Evolutionary conservation across 139 green algal species (phyloP).

Genomic region (Nannochloris sp.): DNA sequence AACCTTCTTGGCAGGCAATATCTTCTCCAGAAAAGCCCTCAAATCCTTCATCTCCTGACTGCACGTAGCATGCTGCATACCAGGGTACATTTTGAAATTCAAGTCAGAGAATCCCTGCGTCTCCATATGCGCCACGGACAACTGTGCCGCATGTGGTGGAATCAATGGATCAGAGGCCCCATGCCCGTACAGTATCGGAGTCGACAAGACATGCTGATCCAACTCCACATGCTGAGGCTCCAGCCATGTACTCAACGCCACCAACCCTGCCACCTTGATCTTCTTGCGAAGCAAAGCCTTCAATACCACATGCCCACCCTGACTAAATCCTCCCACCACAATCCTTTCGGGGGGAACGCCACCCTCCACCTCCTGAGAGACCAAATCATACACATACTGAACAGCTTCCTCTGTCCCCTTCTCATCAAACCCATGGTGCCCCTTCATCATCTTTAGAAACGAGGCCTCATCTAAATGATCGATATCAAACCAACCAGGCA

Average conservation of each 20-base stretch:
- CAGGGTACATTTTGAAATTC: constrained; percentile 23
- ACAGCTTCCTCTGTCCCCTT: constrained; percentile 23
- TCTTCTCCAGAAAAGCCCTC: constrained; percentile 13
- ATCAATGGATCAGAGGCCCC: constrained; percentile 30
- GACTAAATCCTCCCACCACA: constrained; percentile 29
- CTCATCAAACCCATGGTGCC: constrained; percentile 9
- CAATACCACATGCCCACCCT: constrained; percentile 36
- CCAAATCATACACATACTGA: constrained; percentile 13
- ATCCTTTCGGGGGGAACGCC: constrained; percentile 31
- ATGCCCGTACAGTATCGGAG: constrained; percentile 33
- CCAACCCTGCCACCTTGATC: constrained; percentile 27
- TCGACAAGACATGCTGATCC: not conserved
- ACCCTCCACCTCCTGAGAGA: constrained; percentile 25
- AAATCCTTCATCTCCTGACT: constrained; percentile 30
- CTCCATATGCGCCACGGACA: constrained; percentile 13
- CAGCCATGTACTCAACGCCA: constrained; percentile 36
- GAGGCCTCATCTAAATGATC: constrained; percentile 12
- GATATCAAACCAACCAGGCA: constrained; percentile 50
- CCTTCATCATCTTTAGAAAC: constrained; percentile 26
- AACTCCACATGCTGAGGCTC: constrained; percentile 13
- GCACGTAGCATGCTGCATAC: constrained; percentile 29
- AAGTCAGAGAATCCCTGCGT: constrained; percentile 9
- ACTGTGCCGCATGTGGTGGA: constrained; percentile 10
- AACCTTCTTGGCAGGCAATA: not conserved
- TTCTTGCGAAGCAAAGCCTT: constrained; percentile 15